A percentile compares a stretch with the other conserved stretches of the same genome.
These are phyloP conservation scores for Sphaerulina populicola DNA, from an alignment of 2,329 filamentous ascomycete genomes.

Conservation along the genomic window DNA sequence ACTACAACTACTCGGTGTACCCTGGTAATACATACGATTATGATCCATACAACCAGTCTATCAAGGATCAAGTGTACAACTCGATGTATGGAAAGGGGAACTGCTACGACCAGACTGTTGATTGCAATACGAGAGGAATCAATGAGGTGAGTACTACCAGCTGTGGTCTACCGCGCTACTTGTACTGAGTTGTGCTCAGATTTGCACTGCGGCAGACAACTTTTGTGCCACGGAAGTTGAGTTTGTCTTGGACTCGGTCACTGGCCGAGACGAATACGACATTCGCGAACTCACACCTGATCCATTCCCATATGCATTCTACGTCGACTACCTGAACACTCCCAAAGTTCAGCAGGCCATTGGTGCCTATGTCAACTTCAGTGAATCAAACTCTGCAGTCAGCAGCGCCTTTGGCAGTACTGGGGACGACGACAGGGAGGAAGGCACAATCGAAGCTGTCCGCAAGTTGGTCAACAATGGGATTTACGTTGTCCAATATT, in stretches of 20 bases:
- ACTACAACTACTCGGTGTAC: slow-evolving; percentile 50
- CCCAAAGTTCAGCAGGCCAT: slow-evolving; percentile 49
- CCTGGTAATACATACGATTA: slow-evolving; percentile 53
- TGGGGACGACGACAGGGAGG: slow-evolving; percentile 44
- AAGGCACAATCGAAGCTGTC: slow-evolving; percentile 38
- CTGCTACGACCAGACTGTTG: slow-evolving; percentile 50
- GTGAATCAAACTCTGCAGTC: slow-evolving; percentile 39
- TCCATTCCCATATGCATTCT: slow-evolving; percentile 48
- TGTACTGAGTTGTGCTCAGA: background rate
- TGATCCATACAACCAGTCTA: slow-evolving; percentile 44
- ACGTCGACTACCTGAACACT: slow-evolving; percentile 51
- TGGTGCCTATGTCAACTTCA: slow-evolving; percentile 54
- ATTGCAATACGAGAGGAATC: slow-evolving; percentile 47
- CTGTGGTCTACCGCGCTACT: slow-evolving; percentile 7
- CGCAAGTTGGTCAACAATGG: slow-evolving; percentile 35
- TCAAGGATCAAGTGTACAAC: slow-evolving; percentile 47
- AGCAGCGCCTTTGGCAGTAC: slow-evolving; percentile 40
- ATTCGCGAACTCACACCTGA: slow-evolving; percentile 49
- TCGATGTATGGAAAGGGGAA: slow-evolving; percentile 54
- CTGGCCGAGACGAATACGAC: slow-evolving; percentile 52
- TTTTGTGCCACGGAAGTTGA: slow-evolving; percentile 52
- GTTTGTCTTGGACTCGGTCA: slow-evolving; percentile 43
- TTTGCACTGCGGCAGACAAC: slow-evolving; percentile 48
- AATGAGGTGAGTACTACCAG: slow-evolving; percentile 28
- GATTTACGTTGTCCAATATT: slow-evolving; percentile 38